phyloP scores from a whole-genome alignment of 2,329 filamentous ascomycete genomes.

The Aschersonia sp. region DNA sequence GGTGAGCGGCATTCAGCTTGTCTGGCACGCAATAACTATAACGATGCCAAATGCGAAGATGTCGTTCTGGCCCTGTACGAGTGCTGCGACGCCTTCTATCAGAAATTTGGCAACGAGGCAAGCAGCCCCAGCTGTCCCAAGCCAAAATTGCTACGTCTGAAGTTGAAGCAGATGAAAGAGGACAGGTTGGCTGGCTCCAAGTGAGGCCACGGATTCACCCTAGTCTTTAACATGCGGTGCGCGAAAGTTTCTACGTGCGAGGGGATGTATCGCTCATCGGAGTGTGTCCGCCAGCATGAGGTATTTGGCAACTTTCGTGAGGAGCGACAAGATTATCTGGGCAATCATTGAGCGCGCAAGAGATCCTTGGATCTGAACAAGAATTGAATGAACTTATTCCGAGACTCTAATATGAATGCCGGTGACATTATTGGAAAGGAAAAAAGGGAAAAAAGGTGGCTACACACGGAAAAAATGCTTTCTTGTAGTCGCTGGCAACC shows the following conservation, averaged over 20 bases:
- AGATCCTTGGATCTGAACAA: slow-evolving; percentile 82
- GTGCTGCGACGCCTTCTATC: slow-evolving; percentile 84
- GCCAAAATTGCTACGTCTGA: slow-evolving; percentile 61
- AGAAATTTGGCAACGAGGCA: slow-evolving; percentile 60
- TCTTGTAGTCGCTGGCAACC: not conserved
- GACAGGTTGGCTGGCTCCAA: slow-evolving; percentile 7
- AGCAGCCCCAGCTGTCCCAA: slow-evolving; percentile 76
- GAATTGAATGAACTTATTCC: slow-evolving; percentile 78
- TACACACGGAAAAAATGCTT: not conserved
- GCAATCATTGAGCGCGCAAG: slow-evolving; percentile 95
- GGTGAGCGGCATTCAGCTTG: slow-evolving; percentile 43
- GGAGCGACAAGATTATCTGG: slow-evolving; percentile 69
- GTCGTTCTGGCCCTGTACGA: slow-evolving; percentile 80
- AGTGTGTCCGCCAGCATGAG: slow-evolving; percentile 27
- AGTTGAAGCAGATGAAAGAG: slow-evolving; percentile 61
- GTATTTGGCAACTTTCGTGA: slow-evolving; percentile 54
- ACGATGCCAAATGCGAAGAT: slow-evolving; percentile 68
- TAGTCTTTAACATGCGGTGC: not conserved
- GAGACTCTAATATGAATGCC: slow-evolving; percentile 99
- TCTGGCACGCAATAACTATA: slow-evolving; percentile 67
- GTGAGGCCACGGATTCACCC: not conserved
- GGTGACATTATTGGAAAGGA: slow-evolving; percentile 56
- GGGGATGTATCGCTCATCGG: slow-evolving; percentile 31
- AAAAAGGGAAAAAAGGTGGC: slow-evolving; percentile 14
- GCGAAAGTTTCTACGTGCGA: not conserved